Percentiles rank a stretch among this genome's conserved stretches.
Conservation (phyloP, 345 rosid species). For the Gossypium bickii region DNA sequence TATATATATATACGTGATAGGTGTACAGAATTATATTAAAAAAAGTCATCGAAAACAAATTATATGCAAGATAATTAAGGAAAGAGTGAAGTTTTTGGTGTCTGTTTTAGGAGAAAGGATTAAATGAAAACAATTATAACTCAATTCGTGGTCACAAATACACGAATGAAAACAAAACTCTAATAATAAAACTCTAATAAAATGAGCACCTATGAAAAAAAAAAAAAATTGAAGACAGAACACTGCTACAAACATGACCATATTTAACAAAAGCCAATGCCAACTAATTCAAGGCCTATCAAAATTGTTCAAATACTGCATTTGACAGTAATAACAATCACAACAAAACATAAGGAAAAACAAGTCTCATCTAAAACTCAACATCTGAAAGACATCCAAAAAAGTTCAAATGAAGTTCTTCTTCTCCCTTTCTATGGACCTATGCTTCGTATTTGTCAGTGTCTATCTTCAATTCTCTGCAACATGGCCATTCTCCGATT, state of each 20-base stretch:
- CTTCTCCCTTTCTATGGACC: neutral
- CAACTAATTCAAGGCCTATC: slow-evolving; percentile 26
- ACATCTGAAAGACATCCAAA: slow-evolving; percentile 19
- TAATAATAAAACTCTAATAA: neutral
- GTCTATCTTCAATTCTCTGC: slow-evolving; percentile 14
- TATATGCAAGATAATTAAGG: too few relatives aligned
- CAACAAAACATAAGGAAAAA: slow-evolving; percentile 13
- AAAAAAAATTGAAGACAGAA: neutral
- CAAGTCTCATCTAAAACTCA: slow-evolving; percentile 13
- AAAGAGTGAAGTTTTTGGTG: too few relatives aligned
- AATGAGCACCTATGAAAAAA: neutral
- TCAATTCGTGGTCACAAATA: neutral
- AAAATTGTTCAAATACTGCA: slow-evolving; percentile 38
- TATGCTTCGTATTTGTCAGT: neutral
- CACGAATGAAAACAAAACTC: neutral
- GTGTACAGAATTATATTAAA: too few relatives aligned
- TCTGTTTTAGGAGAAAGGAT: too few relatives aligned
- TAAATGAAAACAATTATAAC: too few relatives aligned
- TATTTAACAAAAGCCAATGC: slow-evolving; percentile 10
- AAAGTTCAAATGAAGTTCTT: slow-evolving; percentile 6
- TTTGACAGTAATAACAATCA: slow-evolving; percentile 8
- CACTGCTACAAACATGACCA: slow-evolving; percentile 14
- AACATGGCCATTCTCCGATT: slow-evolving; percentile 22
- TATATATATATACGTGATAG: too few relatives aligned
- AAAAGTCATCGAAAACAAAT: too few relatives aligned